These are phyloP conservation scores for Neocatenulostroma microsporum DNA, from an alignment of 2,329 filamentous ascomycete species.

Conservation along the genomic window DNA sequence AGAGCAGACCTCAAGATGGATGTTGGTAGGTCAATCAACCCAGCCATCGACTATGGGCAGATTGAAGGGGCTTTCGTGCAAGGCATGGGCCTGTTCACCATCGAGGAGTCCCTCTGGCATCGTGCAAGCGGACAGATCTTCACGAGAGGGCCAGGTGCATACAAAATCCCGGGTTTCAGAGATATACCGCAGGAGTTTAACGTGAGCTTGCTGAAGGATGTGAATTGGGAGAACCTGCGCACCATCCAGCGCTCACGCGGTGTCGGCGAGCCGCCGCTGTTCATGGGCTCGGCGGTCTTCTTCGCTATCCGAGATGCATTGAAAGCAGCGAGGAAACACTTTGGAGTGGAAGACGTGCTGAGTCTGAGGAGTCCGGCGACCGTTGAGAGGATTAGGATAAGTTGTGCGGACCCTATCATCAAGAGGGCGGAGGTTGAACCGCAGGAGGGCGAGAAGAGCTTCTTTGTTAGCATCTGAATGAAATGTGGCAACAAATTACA, in stretches of 20 bases:
- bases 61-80: constrained; percentile 78
- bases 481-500: too few relatives aligned
- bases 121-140: constrained; percentile 59
- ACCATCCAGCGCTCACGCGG: constrained; percentile 78
- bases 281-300: constrained; percentile 79
- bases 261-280: constrained; percentile 65
- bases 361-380: constrained; percentile 72
- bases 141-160: constrained; percentile 55
- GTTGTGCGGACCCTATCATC: constrained; percentile 75
- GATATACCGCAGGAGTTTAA: constrained; percentile 86
- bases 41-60: constrained; percentile 72
- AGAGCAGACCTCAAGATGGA: constrained; percentile 97
- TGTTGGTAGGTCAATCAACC: constrained; percentile 71
- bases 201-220: constrained; percentile 72
- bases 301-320: constrained; percentile 83
- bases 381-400: constrained; percentile 69
- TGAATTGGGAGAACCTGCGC: constrained; percentile 77
- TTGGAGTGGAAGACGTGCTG: constrained; percentile 60
- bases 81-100: constrained; percentile 72
- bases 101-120: constrained; percentile 64
- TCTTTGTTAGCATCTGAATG: constrained; percentile 61
- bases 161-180: constrained; percentile 70
- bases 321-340: constrained; percentile 64
- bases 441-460: constrained; percentile 74
- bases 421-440: constrained; percentile 62